Evolutionary conservation across 495 filamentous ascomycete species (phyloP).

Genomic region (Trichoderma gamsii): DNA sequence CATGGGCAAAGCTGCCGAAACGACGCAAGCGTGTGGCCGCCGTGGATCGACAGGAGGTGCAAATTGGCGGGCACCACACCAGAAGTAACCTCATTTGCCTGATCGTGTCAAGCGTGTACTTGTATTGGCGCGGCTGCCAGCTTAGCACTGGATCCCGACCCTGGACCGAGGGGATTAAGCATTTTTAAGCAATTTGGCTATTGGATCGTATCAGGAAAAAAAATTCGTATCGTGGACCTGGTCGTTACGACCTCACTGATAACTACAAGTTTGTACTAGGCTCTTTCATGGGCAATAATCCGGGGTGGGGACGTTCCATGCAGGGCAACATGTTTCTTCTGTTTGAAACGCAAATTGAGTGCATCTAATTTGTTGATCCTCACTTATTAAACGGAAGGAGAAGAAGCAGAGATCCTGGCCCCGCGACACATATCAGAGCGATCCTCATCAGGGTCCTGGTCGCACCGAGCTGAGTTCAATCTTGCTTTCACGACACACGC

Average conservation of each 20-base stretch:
- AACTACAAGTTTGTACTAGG: background rate
- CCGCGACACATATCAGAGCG: no score
- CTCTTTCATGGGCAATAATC: no score
- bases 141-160: background rate
- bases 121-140: background rate
- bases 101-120: background rate
- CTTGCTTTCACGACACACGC: no score
- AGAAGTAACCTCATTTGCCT: background rate
- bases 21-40: background rate
- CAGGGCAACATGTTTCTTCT: no score
- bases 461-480: no score
- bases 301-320: no score
- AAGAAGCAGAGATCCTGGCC: no score
- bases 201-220: background rate
- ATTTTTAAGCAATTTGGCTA: background rate
- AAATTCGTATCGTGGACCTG: background rate
- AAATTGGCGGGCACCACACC: background rate
- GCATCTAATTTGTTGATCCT: no score
- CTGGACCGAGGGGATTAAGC: background rate
- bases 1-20: background rate
- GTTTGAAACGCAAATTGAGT: no score
- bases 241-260: background rate
- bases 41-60: slow-evolving; percentile 12
- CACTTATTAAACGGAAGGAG: no score
- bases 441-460: no score